Evolutionary conservation across 2,329 filamentous ascomycete genomes (phyloP), one percentile per base, ranked within the genome.

Genomic region (Aspergillus sclerotialis): DNA sequence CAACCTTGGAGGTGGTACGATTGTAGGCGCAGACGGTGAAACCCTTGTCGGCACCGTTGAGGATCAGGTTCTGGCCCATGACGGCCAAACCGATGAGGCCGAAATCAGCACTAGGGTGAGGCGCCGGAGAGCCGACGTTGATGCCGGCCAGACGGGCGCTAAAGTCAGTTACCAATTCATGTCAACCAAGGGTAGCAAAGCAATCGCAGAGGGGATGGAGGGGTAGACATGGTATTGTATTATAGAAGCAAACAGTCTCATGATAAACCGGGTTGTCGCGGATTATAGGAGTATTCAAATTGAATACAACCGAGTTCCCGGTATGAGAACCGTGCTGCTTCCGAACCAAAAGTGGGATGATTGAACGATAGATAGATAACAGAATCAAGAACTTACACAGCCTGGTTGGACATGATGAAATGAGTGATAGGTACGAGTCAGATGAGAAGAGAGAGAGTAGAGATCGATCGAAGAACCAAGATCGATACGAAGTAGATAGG

Each of bases 21-120:
- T 98, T 98, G 81, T 84, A 98, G 54, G 90, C 92, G 69, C 90
- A 84, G 61, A 98, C 86, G 64, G 87, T 96, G 80, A 93, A 96
- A 61, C 89, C 84, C 58, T 90, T 80, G 67, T 92, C 85, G 56
- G 85, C 85, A 72, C 82, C 85, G 69, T 92, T 92, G 61, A 92
- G 69, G 66, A 92, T 89, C 69, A 92, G 72, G 73, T 90, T 92
- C 75, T 89, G 82, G 65, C 70, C 70, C 83, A 92, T 92, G 69
- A 92, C 85, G 72, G 85, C 85, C 73, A 92, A 76, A 78, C 85
- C 85, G 65, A 92, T 90, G 62, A 92, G 83, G 75, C 85, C 85
- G 69, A 92, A 81, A 80, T 92, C 84, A 79, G 80, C 80, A 71
- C 82, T 86, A 55, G 55, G 49, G 57, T 54, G 50, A 60, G 68